A percentile compares a stretch with the other conserved stretches of the same genome.
Conservation (phyloP, 371 early-diverging fungal genomes). For the Phascolomyces articulosus region DNA sequence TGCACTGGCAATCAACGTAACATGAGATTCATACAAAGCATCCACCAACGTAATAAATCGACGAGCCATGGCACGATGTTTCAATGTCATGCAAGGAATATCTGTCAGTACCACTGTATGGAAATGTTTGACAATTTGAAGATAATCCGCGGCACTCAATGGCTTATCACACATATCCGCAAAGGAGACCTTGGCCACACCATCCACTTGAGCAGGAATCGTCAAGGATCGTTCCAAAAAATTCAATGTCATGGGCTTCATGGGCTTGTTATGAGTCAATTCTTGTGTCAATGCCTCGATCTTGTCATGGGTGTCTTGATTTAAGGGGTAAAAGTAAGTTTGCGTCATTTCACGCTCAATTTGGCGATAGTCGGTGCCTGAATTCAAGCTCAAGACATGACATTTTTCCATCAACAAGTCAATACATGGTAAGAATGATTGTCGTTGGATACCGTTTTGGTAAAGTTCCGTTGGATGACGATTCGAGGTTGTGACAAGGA, state of each 20-base stretch:
- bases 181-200: conserved; percentile 81
- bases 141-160: conserved; percentile 89
- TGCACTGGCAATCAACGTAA: conserved; percentile 70
- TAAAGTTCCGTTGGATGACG: conserved; percentile 94
- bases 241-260: conserved; percentile 50
- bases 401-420: conserved; percentile 83
- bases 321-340: conserved; percentile 67
- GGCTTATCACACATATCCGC: conserved; percentile 83
- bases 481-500: conserved; percentile 91
- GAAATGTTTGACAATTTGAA: conserved; percentile 75
- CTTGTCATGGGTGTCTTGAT: conserved; percentile 43
- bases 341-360: conserved; percentile 58
- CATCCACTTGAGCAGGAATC: conserved; percentile 65
- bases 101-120: conserved; percentile 80
- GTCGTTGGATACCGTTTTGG: conserved; percentile 93
- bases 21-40: conserved; percentile 82
- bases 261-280: conserved; percentile 31
- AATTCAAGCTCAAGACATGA: conserved; percentile 80
- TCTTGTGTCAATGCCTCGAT: conserved; percentile 41
- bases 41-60: conserved; percentile 95
- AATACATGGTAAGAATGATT: conserved; percentile 90
- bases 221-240: conserved; percentile 78
- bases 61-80: conserved; percentile 85
- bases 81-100: conserved; percentile 84
- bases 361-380: conserved; percentile 89